Percentiles rank a stretch among this genome's conserved stretches.
phyloP scores from a whole-genome alignment of 2,329 filamentous ascomycete species.

The Teratosphaeria gauchensis region DNA sequence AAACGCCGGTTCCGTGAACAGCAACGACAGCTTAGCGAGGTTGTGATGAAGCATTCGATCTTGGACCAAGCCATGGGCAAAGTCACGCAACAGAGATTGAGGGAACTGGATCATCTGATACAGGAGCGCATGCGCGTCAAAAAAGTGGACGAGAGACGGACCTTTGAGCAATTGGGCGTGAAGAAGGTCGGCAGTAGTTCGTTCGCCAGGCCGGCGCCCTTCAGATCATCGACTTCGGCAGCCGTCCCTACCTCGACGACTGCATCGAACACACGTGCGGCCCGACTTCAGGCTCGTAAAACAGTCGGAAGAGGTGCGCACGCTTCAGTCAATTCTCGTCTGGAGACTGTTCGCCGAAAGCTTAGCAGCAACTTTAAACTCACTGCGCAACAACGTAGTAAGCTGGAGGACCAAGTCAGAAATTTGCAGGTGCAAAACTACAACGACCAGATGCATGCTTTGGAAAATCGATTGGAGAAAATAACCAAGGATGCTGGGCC shows the following conservation, averaged over 20 bases:
- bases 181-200: background rate
- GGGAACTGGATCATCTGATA: background rate
- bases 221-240: background rate
- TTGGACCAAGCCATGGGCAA: constrained; percentile 2
- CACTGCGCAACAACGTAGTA: too few species aligned
- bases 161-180: constrained; percentile 5
- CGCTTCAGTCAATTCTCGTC: too few species aligned
- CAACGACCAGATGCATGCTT: too few species aligned
- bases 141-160: background rate
- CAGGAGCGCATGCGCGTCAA: constrained; percentile 1
- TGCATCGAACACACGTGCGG: background rate
- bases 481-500: too few species aligned
- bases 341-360: background rate
- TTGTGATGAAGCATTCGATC: constrained; percentile 1
- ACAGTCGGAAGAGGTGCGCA: background rate
- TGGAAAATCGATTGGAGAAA: too few species aligned
- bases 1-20: background rate
- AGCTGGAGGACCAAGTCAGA: too few species aligned
- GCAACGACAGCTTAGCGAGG: background rate
- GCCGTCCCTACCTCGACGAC: background rate
- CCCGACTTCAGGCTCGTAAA: background rate
- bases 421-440: too few species aligned
- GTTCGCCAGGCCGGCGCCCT: background rate
- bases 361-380: background rate
- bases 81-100: background rate